A percentile compares a stretch with the other conserved stretches of the same genome.
phyloP scores from a whole-genome alignment of 2,329 filamentous ascomycete genomes.

The Penicillium sp. region DNA sequence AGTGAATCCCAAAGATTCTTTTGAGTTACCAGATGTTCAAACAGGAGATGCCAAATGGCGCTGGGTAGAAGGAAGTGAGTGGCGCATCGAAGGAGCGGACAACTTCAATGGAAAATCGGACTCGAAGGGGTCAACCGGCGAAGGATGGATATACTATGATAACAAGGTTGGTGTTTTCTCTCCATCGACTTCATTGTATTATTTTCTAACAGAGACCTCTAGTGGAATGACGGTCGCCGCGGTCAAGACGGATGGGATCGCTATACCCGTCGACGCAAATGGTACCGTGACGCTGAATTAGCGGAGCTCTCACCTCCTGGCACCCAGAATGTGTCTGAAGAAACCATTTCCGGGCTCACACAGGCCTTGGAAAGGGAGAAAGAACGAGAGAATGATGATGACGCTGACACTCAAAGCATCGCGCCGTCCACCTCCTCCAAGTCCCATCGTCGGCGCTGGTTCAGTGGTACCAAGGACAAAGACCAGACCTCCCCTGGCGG shows the following conservation, averaged over 20 bases:
- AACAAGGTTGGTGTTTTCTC: conserved; percentile 67
- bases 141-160: conserved; percentile 97
- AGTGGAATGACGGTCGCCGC: conserved; percentile 88
- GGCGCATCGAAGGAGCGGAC: conserved; percentile 73
- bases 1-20: conserved; percentile 70
- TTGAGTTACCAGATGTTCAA: conserved; percentile 66
- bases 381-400: conserved; percentile 25
- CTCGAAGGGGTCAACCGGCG: conserved; percentile 52
- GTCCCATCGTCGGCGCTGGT: conserved; percentile 39
- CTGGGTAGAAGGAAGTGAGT: conserved; percentile 83
- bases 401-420: conserved; percentile 29
- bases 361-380: conserved; percentile 22
- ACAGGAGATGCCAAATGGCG: conserved; percentile 64
- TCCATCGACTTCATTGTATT: background rate
- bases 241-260: conserved; percentile 88
- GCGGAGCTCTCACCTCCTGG: conserved; percentile 63
- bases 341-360: conserved; percentile 38
- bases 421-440: conserved; percentile 31
- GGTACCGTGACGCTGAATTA: conserved; percentile 94
- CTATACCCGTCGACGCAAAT: conserved; percentile 90
- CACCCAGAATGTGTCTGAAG: conserved; percentile 43
- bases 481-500: conserved; percentile 25
- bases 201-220: conserved; percentile 3
- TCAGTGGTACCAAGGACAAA: conserved; percentile 33
- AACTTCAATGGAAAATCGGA: conserved; percentile 35